A percentile compares a stretch with the other conserved stretches of the same genome.
These are phyloP conservation scores for Phialocephala sp. DNA, from an alignment of 2,329 filamentous ascomycete species.

Conservation along the genomic window DNA sequence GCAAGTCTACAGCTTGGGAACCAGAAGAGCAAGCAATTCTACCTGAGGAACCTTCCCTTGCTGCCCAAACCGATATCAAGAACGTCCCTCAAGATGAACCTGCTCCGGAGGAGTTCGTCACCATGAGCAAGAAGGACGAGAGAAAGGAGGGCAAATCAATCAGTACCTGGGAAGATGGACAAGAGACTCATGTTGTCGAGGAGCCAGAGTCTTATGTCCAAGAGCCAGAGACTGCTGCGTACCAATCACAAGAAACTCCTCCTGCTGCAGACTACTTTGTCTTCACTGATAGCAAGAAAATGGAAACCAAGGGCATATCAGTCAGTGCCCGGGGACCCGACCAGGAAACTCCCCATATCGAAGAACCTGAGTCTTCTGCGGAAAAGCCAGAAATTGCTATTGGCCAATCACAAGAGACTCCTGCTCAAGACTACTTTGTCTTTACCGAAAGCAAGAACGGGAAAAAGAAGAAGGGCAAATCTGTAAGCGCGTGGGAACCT, in stretches of 20 bases:
- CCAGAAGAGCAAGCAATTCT: background rate
- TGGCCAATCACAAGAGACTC: background rate
- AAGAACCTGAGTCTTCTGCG: conserved; percentile 4
- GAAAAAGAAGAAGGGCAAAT: conserved; percentile 39
- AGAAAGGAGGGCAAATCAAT: conserved; percentile 21
- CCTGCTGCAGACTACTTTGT: conserved; percentile 15
- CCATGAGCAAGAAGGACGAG: conserved; percentile 24
- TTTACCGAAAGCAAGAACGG: conserved; percentile 39
- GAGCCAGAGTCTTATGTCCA: conserved; percentile 1
- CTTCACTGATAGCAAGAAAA: conserved; percentile 28
- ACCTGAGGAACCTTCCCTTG: background rate
- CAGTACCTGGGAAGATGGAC: conserved; percentile 8
- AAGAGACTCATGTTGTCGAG: background rate
- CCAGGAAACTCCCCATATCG: background rate
- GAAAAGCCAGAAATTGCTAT: background rate
- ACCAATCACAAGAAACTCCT: background rate
- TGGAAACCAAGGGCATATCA: conserved; percentile 24
- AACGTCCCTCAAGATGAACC: background rate
- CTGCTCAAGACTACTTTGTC: conserved; percentile 16
- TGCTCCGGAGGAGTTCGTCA: conserved; percentile 8
- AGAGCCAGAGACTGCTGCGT: background rate
- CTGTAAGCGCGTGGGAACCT: background rate
- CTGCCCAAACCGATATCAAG: background rate
- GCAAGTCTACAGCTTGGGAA: conserved; percentile 25
- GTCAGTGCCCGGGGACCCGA: conserved; percentile 15